Conservation (phyloP, 1,284 basidiomycete genomes). For the Ustilago sp. region DNA sequence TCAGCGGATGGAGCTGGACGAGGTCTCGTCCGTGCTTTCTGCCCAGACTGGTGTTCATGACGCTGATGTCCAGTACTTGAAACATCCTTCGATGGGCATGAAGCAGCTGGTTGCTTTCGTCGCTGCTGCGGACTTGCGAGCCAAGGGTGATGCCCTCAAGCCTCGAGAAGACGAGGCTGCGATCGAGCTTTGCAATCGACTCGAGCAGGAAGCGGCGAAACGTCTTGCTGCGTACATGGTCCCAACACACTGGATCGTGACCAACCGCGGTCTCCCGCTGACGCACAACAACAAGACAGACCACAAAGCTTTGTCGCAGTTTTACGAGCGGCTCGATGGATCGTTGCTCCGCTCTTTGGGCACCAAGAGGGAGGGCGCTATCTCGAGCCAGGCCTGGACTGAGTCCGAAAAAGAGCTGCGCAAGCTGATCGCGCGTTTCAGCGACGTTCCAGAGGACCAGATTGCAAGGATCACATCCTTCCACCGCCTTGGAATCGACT, state of each 20-base stretch:
- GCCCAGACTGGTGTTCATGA: constrained; percentile 44
- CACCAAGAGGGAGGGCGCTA: constrained; percentile 20
- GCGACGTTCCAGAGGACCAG: constrained; percentile 27
- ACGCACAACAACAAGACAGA: constrained; percentile 68
- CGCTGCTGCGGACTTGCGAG: constrained; percentile 12
- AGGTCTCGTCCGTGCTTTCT: constrained; percentile 59
- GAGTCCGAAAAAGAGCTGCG: constrained; percentile 40
- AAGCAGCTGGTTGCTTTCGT: constrained; percentile 66
- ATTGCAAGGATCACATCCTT: constrained; percentile 54
- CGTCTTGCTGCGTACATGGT: constrained; percentile 64
- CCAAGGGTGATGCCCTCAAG: constrained; percentile 6
- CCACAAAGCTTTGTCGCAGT: constrained; percentile 39
- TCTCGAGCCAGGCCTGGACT: constrained; percentile 29
- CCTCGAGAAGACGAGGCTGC: constrained; percentile 40
- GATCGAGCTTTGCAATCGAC: constrained; percentile 33
- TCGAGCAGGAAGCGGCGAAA: constrained; percentile 48
- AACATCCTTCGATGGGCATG: constrained; percentile 56
- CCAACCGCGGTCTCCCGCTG: constrained; percentile 51
- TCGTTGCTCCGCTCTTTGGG: constrained; percentile 30
- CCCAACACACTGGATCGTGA: constrained; percentile 58
- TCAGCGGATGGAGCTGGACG: constrained; percentile 68
- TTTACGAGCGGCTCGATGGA: constrained; percentile 40
- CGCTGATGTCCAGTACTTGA: constrained; percentile 60
- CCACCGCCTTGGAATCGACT: constrained; percentile 66
- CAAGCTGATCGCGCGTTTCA: constrained; percentile 31